Conservation (phyloP, 106 monocot species). For the Dendrobium catenatum region DNA sequence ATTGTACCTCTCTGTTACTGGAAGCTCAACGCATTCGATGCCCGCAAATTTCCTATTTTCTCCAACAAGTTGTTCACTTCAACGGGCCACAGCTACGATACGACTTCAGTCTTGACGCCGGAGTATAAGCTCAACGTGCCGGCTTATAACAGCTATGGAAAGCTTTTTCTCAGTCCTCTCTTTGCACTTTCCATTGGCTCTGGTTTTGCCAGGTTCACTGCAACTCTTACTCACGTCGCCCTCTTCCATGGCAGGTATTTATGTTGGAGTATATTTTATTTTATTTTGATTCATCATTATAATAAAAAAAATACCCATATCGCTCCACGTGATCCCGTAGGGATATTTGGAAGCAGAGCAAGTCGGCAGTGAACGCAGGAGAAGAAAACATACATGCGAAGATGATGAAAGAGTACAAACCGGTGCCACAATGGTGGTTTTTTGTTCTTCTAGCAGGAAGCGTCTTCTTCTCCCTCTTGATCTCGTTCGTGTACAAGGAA, state of each 20-base stretch:
- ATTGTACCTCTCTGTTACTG: conserved; percentile 59
- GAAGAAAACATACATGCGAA: conserved; percentile 64
- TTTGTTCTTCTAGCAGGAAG: conserved; percentile 61
- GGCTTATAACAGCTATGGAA: conserved; percentile 59
- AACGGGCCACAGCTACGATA: conserved; percentile 47
- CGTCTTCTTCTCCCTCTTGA: conserved; percentile 44
- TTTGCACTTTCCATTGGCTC: conserved; percentile 64
- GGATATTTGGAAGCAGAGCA: conserved; percentile 63
- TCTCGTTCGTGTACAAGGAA: conserved; percentile 70
- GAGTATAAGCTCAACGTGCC: conserved; percentile 59
- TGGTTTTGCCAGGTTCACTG: conserved; percentile 67
- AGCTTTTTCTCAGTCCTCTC: conserved; percentile 63
- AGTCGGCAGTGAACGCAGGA: conserved; percentile 28
- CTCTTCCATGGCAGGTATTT: conserved; percentile 73
- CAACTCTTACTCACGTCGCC: conserved; percentile 62
- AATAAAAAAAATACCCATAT: too few species aligned
- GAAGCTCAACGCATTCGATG: conserved; percentile 57
- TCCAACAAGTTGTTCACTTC: conserved; percentile 65
- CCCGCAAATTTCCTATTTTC: conserved; percentile 73
- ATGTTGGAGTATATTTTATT: neutral
- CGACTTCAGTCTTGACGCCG: conserved; percentile 38
- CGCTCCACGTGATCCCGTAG: conserved; percentile 10
- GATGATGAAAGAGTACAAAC: conserved; percentile 80
- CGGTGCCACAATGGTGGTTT: conserved; percentile 94
- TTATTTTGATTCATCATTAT: too few species aligned